These are phyloP conservation scores for Diutina scorzettiae DNA, from an alignment of 1,139 yeast species.

Conservation along the genomic window DNA sequence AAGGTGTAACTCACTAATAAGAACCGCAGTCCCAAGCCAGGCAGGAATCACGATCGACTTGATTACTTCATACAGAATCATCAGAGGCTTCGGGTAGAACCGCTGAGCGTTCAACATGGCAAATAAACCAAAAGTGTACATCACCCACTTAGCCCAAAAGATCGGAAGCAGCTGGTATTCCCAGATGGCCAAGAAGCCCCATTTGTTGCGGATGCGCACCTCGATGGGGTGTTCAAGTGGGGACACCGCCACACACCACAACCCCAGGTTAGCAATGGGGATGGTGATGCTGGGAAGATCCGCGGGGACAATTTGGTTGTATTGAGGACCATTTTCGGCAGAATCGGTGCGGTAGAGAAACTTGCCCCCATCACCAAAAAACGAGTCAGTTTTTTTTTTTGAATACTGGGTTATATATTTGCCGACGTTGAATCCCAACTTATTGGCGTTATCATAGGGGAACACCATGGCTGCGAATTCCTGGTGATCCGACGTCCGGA, in stretches of 20 bases:
- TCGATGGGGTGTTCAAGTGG: not conserved
- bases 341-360: not conserved
- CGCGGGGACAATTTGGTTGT: not conserved
- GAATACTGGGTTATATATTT: not conserved
- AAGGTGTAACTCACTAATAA: not conserved
- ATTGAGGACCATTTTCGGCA: not conserved
- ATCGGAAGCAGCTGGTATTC: conserved; percentile 4
- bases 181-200: conserved; percentile 2
- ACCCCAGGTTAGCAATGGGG: not conserved
- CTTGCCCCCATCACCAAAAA: not conserved
- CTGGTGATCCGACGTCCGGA: not conserved
- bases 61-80: not conserved
- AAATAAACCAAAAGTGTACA: not conserved
- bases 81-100: not conserved
- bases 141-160: conserved; percentile 2
- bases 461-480: conserved; percentile 1
- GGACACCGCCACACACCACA: not conserved
- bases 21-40: not conserved
- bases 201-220: not conserved
- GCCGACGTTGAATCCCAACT: not conserved
- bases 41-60: not conserved
- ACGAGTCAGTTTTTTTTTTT: not conserved
- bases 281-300: not conserved
- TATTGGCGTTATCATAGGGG: not conserved
- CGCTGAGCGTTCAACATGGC: not conserved